Evolutionary conservation across 164 flowering plant species (phyloP).

Genomic region (Dillenia suffruticosa): DNA sequence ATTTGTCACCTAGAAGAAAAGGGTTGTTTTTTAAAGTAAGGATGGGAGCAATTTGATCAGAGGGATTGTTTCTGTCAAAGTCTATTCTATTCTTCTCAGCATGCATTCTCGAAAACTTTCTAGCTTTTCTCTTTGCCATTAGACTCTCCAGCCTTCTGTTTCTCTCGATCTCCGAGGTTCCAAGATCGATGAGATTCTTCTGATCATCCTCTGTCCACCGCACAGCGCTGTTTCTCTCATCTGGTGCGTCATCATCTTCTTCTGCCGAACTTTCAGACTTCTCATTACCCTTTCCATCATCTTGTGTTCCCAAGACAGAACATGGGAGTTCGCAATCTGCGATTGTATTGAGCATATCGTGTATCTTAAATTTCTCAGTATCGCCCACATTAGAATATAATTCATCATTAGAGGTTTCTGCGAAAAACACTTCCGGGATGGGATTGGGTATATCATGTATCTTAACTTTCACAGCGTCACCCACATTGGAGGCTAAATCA

Average conservation of each 20-base stretch:
- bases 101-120: constrained; percentile 27
- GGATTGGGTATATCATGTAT: too few relatives aligned
- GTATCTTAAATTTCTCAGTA: constrained; percentile 21
- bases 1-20: constrained; percentile 7
- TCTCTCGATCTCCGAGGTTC: constrained; percentile 73
- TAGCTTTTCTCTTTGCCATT: constrained; percentile 45
- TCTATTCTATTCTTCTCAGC: constrained; percentile 19
- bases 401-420: constrained; percentile 2
- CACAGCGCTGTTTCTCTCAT: constrained; percentile 8
- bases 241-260: constrained; percentile 16
- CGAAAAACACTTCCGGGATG: background rate
- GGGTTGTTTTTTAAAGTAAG: background rate
- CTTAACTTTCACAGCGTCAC: too few relatives aligned
- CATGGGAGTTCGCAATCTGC: constrained; percentile 39
- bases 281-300: constrained; percentile 25
- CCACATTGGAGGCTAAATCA: too few relatives aligned
- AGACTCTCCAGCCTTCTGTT: constrained; percentile 55
- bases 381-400: constrained; percentile 7
- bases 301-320: constrained; percentile 29
- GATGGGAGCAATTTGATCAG: constrained; percentile 17
- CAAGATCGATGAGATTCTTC: constrained; percentile 59
- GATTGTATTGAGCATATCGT: constrained; percentile 68
- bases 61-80: constrained; percentile 2
- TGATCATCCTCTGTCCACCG: constrained; percentile 39
- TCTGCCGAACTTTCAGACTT: constrained; percentile 23